These are phyloP conservation scores for Massarina eburnea DNA, from an alignment of 2,329 filamentous ascomycete genomes.

Conservation along the genomic window DNA sequence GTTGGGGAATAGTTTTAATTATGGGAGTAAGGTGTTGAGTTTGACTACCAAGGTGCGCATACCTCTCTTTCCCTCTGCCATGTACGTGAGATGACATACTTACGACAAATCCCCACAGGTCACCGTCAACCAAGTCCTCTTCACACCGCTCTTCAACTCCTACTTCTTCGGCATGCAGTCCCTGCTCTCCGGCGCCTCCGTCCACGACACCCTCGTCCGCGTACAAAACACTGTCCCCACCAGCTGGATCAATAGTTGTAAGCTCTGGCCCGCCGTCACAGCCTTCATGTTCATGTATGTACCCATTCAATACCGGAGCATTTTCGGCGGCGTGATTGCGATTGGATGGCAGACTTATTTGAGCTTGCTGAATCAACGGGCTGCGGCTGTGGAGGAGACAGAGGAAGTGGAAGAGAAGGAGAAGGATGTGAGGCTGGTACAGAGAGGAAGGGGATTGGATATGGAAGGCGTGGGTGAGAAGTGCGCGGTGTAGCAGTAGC, in stretches of 20 bases:
- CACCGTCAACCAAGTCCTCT: slow-evolving; percentile 73
- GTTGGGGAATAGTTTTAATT: slow-evolving; percentile 82
- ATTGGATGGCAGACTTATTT: slow-evolving; percentile 94
- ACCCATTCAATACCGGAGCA: slow-evolving; percentile 73
- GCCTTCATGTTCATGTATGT: slow-evolving; percentile 87
- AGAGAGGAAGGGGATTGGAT: not conserved
- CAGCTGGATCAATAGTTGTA: slow-evolving; percentile 76
- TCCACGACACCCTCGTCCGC: slow-evolving; percentile 67
- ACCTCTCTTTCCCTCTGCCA: not conserved
- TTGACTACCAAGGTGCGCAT: slow-evolving; percentile 65
- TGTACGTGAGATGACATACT: not conserved
- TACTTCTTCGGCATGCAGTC: slow-evolving; percentile 57
- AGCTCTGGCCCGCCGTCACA: slow-evolving; percentile 85
- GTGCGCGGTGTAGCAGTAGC: slow-evolving; percentile 15
- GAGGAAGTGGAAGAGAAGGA: slow-evolving; percentile 9
- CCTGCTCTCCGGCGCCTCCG: slow-evolving; percentile 59
- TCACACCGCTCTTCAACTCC: slow-evolving; percentile 67
- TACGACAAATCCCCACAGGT: slow-evolving; percentile 48
- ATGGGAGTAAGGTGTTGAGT: slow-evolving; percentile 69
- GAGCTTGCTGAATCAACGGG: slow-evolving; percentile 73
- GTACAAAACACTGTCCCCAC: slow-evolving; percentile 74
- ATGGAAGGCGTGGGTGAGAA: slow-evolving; percentile 6
- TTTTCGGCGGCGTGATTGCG: slow-evolving; percentile 75
- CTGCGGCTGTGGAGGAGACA: slow-evolving; percentile 59
- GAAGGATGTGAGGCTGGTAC: slow-evolving; percentile 3